These are phyloP conservation scores for Trametes pubescens DNA, from an alignment of 1,284 basidiomycete species.

Conservation along the genomic window DNA sequence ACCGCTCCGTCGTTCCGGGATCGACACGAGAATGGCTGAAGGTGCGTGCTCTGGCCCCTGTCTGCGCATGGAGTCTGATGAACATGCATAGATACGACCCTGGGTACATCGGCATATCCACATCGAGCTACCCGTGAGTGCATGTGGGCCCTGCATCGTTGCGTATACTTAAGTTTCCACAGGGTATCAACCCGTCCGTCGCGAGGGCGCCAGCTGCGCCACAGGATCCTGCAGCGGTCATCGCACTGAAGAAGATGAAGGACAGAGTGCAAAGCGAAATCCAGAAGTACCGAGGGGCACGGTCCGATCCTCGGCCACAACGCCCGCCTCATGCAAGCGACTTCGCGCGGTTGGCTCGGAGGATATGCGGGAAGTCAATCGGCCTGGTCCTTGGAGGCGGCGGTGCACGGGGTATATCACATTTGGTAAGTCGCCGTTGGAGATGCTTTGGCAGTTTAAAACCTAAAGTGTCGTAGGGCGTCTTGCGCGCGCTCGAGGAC, in stretches of 20 bases:
- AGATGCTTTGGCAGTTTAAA: neutral
- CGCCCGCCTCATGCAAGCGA: slow-evolving; percentile 87
- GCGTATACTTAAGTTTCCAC: neutral
- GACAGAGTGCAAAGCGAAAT: slow-evolving; percentile 91
- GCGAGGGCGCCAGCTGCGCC: slow-evolving; percentile 62
- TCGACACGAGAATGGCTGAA: slow-evolving; percentile 97
- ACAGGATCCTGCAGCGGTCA: slow-evolving; percentile 90
- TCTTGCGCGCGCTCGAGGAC: slow-evolving; percentile 93
- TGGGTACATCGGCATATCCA: slow-evolving; percentile 96
- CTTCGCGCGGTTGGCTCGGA: slow-evolving; percentile 90
- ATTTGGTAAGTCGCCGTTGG: slow-evolving; percentile 68
- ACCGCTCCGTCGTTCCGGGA: slow-evolving; percentile 89
- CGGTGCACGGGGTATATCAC: slow-evolving; percentile 94
- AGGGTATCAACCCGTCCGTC: slow-evolving; percentile 73
- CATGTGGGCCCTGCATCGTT: neutral
- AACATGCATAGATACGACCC: slow-evolving; percentile 74
- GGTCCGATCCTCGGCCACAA: slow-evolving; percentile 76
- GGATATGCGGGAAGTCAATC: slow-evolving; percentile 93
- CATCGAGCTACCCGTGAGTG: slow-evolving; percentile 81
- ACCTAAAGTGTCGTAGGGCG: slow-evolving; percentile 61
- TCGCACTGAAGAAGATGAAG: slow-evolving; percentile 89
- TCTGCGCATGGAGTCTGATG: neutral
- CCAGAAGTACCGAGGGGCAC: slow-evolving; percentile 82
- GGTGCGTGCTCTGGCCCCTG: slow-evolving; percentile 51
- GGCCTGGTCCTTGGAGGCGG: slow-evolving; percentile 96